Evolutionary conservation across 1,284 basidiomycete genomes (phyloP), one percentile per base, ranked within the genome.

Genomic region (Gomphus bonarii): DNA sequence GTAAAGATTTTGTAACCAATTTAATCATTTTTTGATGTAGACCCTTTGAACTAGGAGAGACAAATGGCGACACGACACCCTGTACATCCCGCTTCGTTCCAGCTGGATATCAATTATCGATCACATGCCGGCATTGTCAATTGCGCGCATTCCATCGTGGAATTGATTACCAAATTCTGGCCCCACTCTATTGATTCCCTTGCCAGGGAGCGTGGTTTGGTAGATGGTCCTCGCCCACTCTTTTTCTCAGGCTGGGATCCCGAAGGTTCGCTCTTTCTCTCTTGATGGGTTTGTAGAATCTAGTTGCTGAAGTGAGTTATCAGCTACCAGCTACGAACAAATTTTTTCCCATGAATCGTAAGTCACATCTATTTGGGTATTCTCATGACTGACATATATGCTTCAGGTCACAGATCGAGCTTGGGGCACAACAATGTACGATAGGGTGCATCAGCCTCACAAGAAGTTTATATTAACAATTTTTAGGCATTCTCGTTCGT

Each of bases 111-210:
- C 38, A 89, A 89, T 63, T 86, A 85, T 64, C 77, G 85, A 9
- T 87, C 84, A 0, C 87, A 89, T 62, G 77, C 75, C 0, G 86
- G 86, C 1, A 83, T 84, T 31, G 78, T 86, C n/a, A 74, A 79
- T 47, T 83, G 82, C 58, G 85, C 85, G 0, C 76, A 80, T 51
- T 78, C 77, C 0, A 69, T 88, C 6, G 77, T 88, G 9, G 72
- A 80, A n/a, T 67, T 87, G 6, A 80, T 89, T 44, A 76, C 71
- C 1, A 63, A 62, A 12, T 81, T 84, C 56, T 89, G 85, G 81
- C 81, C 82, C 0, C 67, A 83, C 62, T 72, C 84, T 0, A 85
- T 89, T 42, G 87, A 89, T 62, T 62, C 61, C 1, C 72, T 89
- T 14, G 70, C 72, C 1, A 74, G 71, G 9, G 86, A 89, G 64